Conservation (phyloP, 225 moss, liverwort and hornwort species). For the Thuidium tamariscinum region DNA sequence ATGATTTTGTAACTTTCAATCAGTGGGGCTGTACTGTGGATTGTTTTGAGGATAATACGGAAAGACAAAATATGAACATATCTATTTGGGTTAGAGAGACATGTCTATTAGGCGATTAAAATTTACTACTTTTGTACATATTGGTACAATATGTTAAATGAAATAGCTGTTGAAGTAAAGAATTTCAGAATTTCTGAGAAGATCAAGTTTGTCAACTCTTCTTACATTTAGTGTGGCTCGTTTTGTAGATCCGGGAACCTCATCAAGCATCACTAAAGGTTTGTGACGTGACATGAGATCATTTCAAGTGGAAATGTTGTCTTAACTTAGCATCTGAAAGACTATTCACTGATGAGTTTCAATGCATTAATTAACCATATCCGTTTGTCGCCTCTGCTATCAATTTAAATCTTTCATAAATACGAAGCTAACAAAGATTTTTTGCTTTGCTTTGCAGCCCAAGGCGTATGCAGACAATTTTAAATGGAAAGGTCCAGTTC, state of each 20-base stretch:
- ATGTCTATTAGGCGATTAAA: background rate
- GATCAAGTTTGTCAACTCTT: background rate
- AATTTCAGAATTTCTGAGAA: background rate
- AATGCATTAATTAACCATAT: background rate
- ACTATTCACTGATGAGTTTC: background rate
- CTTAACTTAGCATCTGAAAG: background rate
- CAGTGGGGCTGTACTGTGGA: background rate
- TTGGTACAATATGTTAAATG: background rate
- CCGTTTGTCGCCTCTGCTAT: background rate
- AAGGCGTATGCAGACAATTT: slow-evolving; percentile 59
- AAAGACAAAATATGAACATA: background rate
- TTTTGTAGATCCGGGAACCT: slow-evolving; percentile 55
- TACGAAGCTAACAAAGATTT: background rate
- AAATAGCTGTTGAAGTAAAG: background rate
- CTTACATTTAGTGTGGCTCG: background rate
- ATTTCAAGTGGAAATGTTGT: background rate
- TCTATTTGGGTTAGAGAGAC: background rate
- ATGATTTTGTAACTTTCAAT: background rate
- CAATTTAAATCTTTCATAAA: background rate
- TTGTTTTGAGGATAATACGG: background rate
- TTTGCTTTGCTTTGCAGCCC: slow-evolving; percentile 14
- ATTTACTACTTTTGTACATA: background rate
- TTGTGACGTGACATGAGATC: background rate
- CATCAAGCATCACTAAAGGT: slow-evolving; percentile 49
- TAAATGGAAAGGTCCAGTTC: slow-evolving; percentile 52